A percentile compares a stretch with the other conserved stretches of the same genome.
Conservation (phyloP, 371 early-diverging fungal genomes). For the Actinomucor elegans region DNA sequence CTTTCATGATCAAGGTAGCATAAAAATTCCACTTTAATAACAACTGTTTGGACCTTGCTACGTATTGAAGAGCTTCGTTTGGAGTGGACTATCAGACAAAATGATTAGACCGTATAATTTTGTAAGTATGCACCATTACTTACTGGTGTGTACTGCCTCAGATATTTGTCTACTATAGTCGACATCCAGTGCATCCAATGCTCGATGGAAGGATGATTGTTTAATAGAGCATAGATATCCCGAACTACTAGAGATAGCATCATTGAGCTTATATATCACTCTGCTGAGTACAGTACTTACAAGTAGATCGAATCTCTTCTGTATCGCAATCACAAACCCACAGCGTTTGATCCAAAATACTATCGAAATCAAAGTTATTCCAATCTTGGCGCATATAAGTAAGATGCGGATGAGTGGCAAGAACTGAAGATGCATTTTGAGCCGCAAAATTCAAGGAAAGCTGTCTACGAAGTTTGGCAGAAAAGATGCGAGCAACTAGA, state of each 20-base stretch:
- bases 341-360: slow-evolving; percentile 48
- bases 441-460: slow-evolving; percentile 55
- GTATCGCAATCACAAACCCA: slow-evolving; percentile 58
- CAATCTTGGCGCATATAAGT: slow-evolving; percentile 51
- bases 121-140: not conserved
- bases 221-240: slow-evolving; percentile 39
- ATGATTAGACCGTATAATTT: not conserved
- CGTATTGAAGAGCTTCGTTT: slow-evolving; percentile 30
- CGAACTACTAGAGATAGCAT: slow-evolving; percentile 28
- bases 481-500: slow-evolving; percentile 53
- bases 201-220: slow-evolving; percentile 25
- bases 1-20: slow-evolving; percentile 41
- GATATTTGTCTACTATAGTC: slow-evolving; percentile 32
- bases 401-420: slow-evolving; percentile 22
- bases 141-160: slow-evolving; percentile 24
- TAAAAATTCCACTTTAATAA: slow-evolving; percentile 58
- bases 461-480: slow-evolving; percentile 53
- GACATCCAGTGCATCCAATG: slow-evolving; percentile 54
- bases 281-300: slow-evolving; percentile 22
- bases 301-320: slow-evolving; percentile 31
- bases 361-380: slow-evolving; percentile 49
- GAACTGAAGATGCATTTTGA: slow-evolving; percentile 38
- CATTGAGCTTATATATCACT: not conserved
- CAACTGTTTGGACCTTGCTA: slow-evolving; percentile 50
- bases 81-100: not conserved